A percentile compares a stretch with the other conserved stretches of the same genome.
These are phyloP conservation scores for Coelastrella sp. DNA, from an alignment of 139 green algal genomes.

Conservation along the genomic window DNA sequence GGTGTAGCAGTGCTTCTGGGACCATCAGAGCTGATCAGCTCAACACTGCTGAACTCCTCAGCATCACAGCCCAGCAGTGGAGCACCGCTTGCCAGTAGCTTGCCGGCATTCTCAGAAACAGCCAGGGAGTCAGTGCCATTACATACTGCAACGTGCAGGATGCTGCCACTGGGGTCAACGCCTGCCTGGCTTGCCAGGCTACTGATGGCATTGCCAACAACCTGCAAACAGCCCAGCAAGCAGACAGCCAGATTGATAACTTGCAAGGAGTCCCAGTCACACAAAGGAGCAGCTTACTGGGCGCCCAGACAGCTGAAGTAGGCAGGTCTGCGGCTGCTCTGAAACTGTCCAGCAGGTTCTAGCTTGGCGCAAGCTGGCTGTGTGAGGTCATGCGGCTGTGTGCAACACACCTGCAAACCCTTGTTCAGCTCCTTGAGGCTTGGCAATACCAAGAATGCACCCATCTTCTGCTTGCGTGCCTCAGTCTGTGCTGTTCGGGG, in stretches of 20 bases:
- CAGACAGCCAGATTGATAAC: too few relatives aligned
- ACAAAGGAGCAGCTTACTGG: too few relatives aligned
- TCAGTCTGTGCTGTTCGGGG: constrained; percentile 28
- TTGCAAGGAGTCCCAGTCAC: too few relatives aligned
- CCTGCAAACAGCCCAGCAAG: not conserved
- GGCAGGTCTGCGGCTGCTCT: too few relatives aligned
- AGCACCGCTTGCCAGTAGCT: constrained; percentile 21
- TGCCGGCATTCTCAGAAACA: constrained; percentile 4
- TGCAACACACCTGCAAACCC: constrained; percentile 14
- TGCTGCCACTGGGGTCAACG: constrained; percentile 36
- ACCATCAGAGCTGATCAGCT: constrained; percentile 42
- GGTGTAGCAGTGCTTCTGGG: not conserved
- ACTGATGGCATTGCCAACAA: constrained; percentile 1
- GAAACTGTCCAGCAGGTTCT: too few relatives aligned
- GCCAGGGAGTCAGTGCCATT: constrained; percentile 40
- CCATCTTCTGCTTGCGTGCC: constrained; percentile 42
- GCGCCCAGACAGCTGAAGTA: too few relatives aligned
- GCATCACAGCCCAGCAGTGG: constrained; percentile 22
- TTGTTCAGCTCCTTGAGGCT: constrained; percentile 46
- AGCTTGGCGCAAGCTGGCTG: too few relatives aligned
- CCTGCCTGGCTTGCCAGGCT: constrained; percentile 43
- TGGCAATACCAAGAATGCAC: constrained; percentile 61
- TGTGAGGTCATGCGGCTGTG: not conserved
- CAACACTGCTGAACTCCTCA: constrained; percentile 35
- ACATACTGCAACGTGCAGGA: constrained; percentile 73